Base-by-base conservation (phyloP, 441 rosid species). In the Monsonia emarginata region DNA sequence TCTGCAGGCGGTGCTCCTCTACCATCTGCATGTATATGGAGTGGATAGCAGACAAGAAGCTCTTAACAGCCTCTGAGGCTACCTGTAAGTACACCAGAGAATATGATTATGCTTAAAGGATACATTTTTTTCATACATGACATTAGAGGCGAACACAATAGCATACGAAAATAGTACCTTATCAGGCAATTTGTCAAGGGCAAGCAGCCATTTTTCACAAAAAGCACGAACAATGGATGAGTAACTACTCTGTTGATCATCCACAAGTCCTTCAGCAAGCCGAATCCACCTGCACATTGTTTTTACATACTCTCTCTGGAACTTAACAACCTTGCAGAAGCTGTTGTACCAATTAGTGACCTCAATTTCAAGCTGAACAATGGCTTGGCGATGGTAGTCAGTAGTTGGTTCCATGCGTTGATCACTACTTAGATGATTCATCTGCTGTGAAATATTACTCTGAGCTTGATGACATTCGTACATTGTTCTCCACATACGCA, bases 401-500 rank as follows among this genome's bases (percentile, higher is more conserved):
- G 96, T 84, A 69, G 88, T 82, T 61, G 81, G 78, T 70, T 83
- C 86, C 58, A 79, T 58, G 68, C 42, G 69, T 69, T 80, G 84
- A 72, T 74, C 65, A 61, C 81, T 88, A 27, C 75, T 63, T 57
- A 90, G 83, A 76, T 83, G 80, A 79, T 83, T 85, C 75, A 93
- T 67, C 50, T 84, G 85, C 82, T 78, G 83, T n/a, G 96, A 85
- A 59, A 93, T 87, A 64, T 86, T 84, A 67, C 82, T 81, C 73
- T 93, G 98, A 72, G 77, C 73, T 80, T 84, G 89, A 75, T 90
- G 96, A 63, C 93, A 87, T 69, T 85, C 89, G 36, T 77, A 82
- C 96, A 93, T 93, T 63, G 75, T 81, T 65, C 76, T 85, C 98
- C 97, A 93, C 86, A 83, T 79, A 62, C 77, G 89, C 71, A 74